phyloP scores from a whole-genome alignment of 441 rosid species.

The Syzygium malaccense region DNA sequence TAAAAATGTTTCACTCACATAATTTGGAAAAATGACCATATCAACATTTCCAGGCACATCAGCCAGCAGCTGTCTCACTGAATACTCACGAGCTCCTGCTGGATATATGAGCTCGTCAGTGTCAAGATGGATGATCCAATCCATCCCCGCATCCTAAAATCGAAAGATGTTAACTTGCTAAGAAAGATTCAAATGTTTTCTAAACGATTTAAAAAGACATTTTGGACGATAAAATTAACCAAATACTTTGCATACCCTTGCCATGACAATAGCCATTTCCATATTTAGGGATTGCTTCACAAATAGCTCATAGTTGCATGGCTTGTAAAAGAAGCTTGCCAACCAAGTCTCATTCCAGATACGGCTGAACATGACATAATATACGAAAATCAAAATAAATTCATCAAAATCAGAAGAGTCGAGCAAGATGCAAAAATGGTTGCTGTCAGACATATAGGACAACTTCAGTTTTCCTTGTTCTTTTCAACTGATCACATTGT shows the following conservation, averaged over 20 bases:
- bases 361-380: conserved; percentile 36
- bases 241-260: conserved; percentile 52
- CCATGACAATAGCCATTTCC: conserved; percentile 94
- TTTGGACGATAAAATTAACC: not conserved
- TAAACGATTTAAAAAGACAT: not conserved
- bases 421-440: not conserved
- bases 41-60: conserved; percentile 65
- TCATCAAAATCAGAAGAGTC: not conserved
- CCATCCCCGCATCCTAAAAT: conserved; percentile 66
- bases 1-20: conserved; percentile 44
- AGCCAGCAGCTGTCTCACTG: conserved; percentile 60
- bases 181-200: not conserved
- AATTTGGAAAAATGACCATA: conserved; percentile 78
- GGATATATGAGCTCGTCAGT: conserved; percentile 89
- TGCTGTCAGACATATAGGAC: not conserved
- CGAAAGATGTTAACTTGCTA: not conserved
- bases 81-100: conserved; percentile 67
- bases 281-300: conserved; percentile 93
- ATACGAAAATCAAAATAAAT: not conserved
- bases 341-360: conserved; percentile 96
- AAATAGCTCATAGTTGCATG: conserved; percentile 84
- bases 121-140: conserved; percentile 95
- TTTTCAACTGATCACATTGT: not conserved
- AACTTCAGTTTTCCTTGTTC: not conserved
- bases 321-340: conserved; percentile 79